A percentile compares a stretch with the other conserved stretches of the same genome.
These are phyloP conservation scores for Waitea zeae DNA, from an alignment of 1,284 basidiomycete genomes.

Conservation along the genomic window DNA sequence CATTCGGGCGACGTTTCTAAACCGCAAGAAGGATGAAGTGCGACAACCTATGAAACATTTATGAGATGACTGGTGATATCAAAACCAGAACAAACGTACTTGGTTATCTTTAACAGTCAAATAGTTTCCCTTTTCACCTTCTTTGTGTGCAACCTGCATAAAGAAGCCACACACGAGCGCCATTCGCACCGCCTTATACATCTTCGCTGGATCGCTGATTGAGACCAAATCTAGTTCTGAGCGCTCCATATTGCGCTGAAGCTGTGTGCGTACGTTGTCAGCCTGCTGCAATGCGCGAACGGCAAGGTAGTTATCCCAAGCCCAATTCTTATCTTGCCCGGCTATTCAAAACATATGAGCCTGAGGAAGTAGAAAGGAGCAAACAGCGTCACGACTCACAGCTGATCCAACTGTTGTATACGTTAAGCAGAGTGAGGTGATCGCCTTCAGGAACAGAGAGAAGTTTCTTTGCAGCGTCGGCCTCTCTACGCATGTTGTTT, in stretches of 20 bases:
- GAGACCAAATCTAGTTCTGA: constrained; percentile 72
- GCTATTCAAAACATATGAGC: constrained; percentile 22
- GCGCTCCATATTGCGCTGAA: constrained; percentile 90
- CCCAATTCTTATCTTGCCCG: constrained; percentile 71
- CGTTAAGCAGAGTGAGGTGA: constrained; percentile 89
- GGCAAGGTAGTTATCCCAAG: constrained; percentile 88
- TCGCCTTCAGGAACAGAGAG: constrained; percentile 91
- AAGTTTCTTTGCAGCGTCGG: constrained; percentile 81
- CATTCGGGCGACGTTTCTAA: constrained; percentile 90
- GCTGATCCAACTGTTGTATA: constrained; percentile 85
- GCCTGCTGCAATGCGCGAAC: constrained; percentile 77
- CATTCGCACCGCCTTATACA: constrained; percentile 69
- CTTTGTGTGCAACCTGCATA: constrained; percentile 96
- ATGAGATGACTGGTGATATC: constrained; percentile 1
- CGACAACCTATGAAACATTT: constrained; percentile 42
- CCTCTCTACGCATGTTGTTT: constrained; percentile 73
- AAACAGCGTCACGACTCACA: constrained; percentile 29
- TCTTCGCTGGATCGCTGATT: constrained; percentile 63
- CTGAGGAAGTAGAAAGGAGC: constrained; percentile 1
- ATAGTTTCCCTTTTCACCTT: constrained; percentile 80
- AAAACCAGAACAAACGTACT: constrained; percentile 18
- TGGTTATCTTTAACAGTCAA: constrained; percentile 91
- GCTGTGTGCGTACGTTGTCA: constrained; percentile 88
- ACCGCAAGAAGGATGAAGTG: constrained; percentile 90
- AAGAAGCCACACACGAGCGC: constrained; percentile 91